Evolutionary conservation across 2,329 filamentous ascomycete genomes (phyloP), one percentile per base, ranked within the genome.

Genomic region (Sclerotinia borealis): DNA sequence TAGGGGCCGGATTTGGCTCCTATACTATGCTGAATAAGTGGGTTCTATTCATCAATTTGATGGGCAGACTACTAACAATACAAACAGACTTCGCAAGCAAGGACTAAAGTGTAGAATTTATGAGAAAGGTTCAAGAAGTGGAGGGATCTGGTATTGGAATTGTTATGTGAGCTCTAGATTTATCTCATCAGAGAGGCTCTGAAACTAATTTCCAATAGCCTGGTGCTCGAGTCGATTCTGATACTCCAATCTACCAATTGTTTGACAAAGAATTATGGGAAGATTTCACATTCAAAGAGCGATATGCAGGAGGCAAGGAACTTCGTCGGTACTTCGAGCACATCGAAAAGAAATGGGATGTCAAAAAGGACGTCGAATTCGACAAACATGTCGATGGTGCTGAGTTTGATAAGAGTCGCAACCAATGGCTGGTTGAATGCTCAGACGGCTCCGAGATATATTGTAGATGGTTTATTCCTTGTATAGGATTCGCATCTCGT

Each of bases 301-400:
- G 80, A 63, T 85, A 83, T 56, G 82, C 83, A 0, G 78, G 73
- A 13, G 81, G 79, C 29, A 66, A 77, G 29, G 81, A 88, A 50
- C 76, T 88, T 1, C 77, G 81, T 15, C 70, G 72, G 4, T 88
- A 88, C 71, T 88, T 88, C 69, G 79, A 84, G 19, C 81, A 85
- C 56, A 79, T 85, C 22, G 84, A 85, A 61, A 81, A 81, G 63
- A 77, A 81, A 5, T 68, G 85, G 8, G 74, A 79, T 15, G 74
- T 88, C 25, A 83, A 80, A 70, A 86, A 85, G 25, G 66, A 70
- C 9, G 43, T 63, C 17, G 39, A 60, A 15, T 67, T 81, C 66
- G 72, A 79, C 36, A 77, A 72, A 13, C 72, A 75, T 11, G 78
- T 82, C 7, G 67, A 73, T 2, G 72, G 69, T 3, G 79, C 78